Base-by-base conservation (phyloP, 257 asterid species). In the Dorcoceras hygrometricum region DNA sequence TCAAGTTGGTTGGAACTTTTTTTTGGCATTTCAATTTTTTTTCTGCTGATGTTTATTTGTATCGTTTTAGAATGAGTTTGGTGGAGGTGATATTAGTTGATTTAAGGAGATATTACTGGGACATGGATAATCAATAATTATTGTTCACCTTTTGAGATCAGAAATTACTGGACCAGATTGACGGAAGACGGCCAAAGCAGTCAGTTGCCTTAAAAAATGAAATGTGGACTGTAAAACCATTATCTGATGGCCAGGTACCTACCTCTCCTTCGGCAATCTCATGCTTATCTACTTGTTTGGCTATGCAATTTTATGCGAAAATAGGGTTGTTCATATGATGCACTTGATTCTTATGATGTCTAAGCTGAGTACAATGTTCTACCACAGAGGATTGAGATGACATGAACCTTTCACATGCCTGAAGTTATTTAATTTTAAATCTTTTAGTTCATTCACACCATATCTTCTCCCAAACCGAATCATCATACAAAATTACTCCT, bases 191-290 rank as follows among this genome's bases (percentile, higher is more conserved):
- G 78, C 83, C 88, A 62, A 90, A 90, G 63, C 99, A 94, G 76
- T 83, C 84, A 28, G 75, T 88, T 71, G 96, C 97, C 54, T 76
- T 94, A 60, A 90, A 84, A 81, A 94, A 94, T 78, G 97, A 89
- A 76, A 87, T 90, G 95, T 93, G 93, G 92, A 83, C 73, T 65
- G 78, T 84, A 57, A 94, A 94, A 75, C 99, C 97, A 18, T 71
- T 83, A 56, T 87, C 96, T 26, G 96, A 90, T 79, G 97, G 99
- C 48, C 99, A 88, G 99, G 99, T 94, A 84, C 46, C 20, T 56
- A 46, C 22, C 63, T 29, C 20, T 51, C 63, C 63, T 59, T 36
- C 57, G 29, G 59, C 72, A 58, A 18, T 55, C 57, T 36, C n/a
- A 31, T 36, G 5, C 70, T 8, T 58, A 43, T 57, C 32, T 31